These are phyloP conservation scores for Saposhnikovia divaricata DNA, from an alignment of 129 eudicot genomes.

Conservation along the genomic window DNA sequence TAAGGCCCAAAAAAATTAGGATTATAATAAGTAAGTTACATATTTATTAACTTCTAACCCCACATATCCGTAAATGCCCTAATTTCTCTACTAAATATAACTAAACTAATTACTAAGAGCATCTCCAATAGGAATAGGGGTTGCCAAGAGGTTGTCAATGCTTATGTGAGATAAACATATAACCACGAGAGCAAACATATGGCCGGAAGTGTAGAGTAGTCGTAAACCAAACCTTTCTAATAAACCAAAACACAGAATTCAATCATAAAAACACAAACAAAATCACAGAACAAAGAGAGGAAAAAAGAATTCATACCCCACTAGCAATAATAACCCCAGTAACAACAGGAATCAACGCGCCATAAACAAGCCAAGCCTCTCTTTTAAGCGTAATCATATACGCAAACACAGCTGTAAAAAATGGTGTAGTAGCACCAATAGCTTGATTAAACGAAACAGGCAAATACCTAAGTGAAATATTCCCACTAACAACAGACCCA, in stretches of 20 bases:
- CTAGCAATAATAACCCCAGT: conserved; percentile 85
- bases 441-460: conserved; percentile 94
- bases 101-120: no score
- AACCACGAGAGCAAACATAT: no score
- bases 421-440: conserved; percentile 89
- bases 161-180: no score
- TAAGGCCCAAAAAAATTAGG: no score
- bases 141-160: no score
- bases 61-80: no score
- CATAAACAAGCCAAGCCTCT: conserved; percentile 70
- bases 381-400: conserved; percentile 67
- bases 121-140: no score
- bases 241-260: not conserved
- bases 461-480: conserved; percentile 64
- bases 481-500: conserved; percentile 90
- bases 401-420: conserved; percentile 89
- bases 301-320: conserved; percentile 42
- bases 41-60: no score
- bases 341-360: conserved; percentile 75
- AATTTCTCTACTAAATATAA: no score
- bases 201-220: not conserved
- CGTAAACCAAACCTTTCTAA: not conserved
- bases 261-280: not conserved
- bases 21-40: no score
- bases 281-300: not conserved